These are phyloP conservation scores for Podochytrium sp. DNA, from an alignment of 192 early-diverging fungal genomes.

Conservation along the genomic window DNA sequence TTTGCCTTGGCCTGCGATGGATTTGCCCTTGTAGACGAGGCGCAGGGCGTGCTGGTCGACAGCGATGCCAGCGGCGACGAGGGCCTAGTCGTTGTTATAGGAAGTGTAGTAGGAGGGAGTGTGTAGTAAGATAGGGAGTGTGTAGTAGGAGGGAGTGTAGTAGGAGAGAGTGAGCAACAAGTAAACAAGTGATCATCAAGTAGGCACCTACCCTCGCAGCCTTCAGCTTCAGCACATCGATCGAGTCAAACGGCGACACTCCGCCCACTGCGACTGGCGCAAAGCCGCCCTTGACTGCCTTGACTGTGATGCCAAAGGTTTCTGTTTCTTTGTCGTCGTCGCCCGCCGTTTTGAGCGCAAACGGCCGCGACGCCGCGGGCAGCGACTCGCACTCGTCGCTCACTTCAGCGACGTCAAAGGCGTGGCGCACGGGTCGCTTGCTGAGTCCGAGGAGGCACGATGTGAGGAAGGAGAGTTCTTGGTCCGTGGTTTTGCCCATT, in stretches of 20 bases:
- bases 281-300: conserved; percentile 15
- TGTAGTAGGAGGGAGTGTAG: too few species aligned
- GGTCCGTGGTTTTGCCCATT: conserved; percentile 18
- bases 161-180: too few species aligned
- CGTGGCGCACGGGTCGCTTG: conserved; percentile 5
- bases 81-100: not conserved
- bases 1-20: not conserved
- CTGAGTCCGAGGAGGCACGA: not conserved
- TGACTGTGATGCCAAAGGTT: conserved; percentile 16
- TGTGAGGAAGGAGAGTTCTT: not conserved
- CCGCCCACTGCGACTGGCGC: not conserved
- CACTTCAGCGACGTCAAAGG: conserved; percentile 1
- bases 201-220: not conserved
- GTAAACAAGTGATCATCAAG: too few species aligned
- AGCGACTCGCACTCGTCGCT: not conserved
- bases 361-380: conserved; percentile 18
- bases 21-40: conserved; percentile 21
- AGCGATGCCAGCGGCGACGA: not conserved
- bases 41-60: not conserved
- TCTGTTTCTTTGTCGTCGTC: not conserved
- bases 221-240: conserved; percentile 6
- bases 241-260: not conserved
- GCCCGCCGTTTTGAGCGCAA: not conserved
- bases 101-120: too few species aligned
- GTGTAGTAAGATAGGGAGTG: too few species aligned